These are phyloP conservation scores for Malus hybrid DNA, from an alignment of 331 rosid species.

Conservation along the genomic window DNA sequence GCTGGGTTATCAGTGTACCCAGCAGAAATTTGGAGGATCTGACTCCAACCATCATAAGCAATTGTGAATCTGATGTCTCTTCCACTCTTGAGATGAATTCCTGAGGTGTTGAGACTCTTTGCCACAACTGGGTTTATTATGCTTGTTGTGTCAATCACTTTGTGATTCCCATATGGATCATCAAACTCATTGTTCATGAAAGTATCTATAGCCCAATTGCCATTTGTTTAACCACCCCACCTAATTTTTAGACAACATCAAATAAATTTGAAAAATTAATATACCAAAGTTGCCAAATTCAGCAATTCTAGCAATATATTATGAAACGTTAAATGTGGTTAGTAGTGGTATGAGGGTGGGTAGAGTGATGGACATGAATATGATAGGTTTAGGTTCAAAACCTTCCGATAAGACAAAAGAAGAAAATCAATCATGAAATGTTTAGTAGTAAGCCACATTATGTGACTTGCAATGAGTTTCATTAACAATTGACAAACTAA, in stretches of 20 bases:
- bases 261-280: not conserved
- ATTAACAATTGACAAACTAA: not conserved
- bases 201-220: constrained; percentile 50
- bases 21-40: constrained; percentile 25
- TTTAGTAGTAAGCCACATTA: not conserved
- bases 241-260: constrained; percentile 5
- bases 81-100: constrained; percentile 46
- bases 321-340: no score
- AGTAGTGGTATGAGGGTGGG: no score
- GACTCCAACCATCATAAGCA: constrained; percentile 37
- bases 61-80: constrained; percentile 32
- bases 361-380: no score
- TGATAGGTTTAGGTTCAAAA: no score
- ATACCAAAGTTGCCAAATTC: not conserved
- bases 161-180: constrained; percentile 47
- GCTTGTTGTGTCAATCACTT: constrained; percentile 42
- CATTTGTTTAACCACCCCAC: constrained; percentile 26
- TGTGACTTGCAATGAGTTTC: not conserved
- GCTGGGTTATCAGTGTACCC: constrained; percentile 28
- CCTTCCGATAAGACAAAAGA: no score
- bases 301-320: not conserved
- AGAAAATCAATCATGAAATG: no score
- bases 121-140: constrained; percentile 25
- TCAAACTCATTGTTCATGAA: constrained; percentile 44
- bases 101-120: constrained; percentile 25